A percentile compares a stretch with the other conserved stretches of the same genome.
phyloP scores from a whole-genome alignment of 2,329 filamentous ascomycete genomes.

The Fusarium compactum region DNA sequence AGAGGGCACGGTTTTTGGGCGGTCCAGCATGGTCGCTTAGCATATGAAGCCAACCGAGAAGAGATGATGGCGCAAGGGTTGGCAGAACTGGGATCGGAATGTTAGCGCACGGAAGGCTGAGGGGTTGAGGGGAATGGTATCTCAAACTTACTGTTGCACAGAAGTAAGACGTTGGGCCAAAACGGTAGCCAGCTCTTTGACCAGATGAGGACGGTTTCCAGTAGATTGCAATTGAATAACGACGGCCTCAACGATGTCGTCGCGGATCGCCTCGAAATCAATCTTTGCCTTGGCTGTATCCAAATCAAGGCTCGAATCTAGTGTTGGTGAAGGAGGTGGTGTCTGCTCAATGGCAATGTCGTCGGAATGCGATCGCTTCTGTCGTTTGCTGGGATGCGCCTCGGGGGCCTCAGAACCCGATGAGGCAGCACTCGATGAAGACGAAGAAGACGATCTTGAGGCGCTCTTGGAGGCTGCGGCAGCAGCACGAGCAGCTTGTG shows the following conservation, averaged over 20 bases:
- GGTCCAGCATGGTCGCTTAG: conserved; percentile 87
- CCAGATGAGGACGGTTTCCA: conserved; percentile 90
- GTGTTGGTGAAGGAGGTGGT: conserved; percentile 63
- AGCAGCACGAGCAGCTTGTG: conserved; percentile 69
- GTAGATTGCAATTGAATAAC: conserved; percentile 90
- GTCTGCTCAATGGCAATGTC: conserved; percentile 83
- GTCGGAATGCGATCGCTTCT: conserved; percentile 86
- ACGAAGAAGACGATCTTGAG: conserved; percentile 48
- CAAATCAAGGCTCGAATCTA: conserved; percentile 47
- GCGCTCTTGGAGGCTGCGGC: conserved; percentile 59
- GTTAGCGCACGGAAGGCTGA: conserved; percentile 41
- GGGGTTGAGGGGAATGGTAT: conserved; percentile 28
- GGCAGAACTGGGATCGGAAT: conserved; percentile 75
- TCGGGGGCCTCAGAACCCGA: conserved; percentile 50
- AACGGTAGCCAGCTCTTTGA: conserved; percentile 90
- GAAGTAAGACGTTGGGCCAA: conserved; percentile 81
- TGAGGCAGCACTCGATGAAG: conserved; percentile 47
- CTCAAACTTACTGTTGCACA: conserved; percentile 85
- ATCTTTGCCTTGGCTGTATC: conserved; percentile 48
- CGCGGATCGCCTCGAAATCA: conserved; percentile 86
- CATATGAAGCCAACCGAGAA: conserved; percentile 87
- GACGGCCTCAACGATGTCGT: conserved; percentile 93
- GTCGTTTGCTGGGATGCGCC: conserved; percentile 69
- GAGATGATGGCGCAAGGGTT: conserved; percentile 97
- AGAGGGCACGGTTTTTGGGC: conserved; percentile 84